Evolutionary conservation across 768 basidiomycete species (phyloP), one percentile per base, ranked within the genome.

Genomic region (Candolleomyces eurysporus): DNA sequence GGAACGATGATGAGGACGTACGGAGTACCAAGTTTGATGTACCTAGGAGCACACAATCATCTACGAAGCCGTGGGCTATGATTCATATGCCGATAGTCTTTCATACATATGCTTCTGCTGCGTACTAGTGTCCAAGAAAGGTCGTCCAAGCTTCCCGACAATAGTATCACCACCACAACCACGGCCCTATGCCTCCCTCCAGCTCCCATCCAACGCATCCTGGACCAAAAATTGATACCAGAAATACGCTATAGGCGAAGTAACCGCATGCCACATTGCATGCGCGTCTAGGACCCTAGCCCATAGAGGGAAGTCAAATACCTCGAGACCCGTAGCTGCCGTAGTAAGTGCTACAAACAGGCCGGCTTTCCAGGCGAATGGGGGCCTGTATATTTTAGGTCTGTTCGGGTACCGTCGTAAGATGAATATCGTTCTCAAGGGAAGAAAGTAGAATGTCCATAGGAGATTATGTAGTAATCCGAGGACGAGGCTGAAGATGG

Each of bases 231-330:
- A 96, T n/a, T 82, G 76, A 67, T 96, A 98, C 95, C 96, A 98
- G 50, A 84, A 78, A 51, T 82, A 68, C 4, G 87, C 84, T 36
- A 98, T 84, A 0, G 89, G 89, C 0, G 83, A 89, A 0, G 96
- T 99, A 4, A 85, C 81, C 8, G 91, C 77, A 72, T 99, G 96
- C 97, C 96, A 98, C 16, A 98, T 74, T 2, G 94, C 82, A 72
- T 98, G 97, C 0, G 96, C 94, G 69, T 98, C 96, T 19, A 98
- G 78, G 7, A 86, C 72, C 39, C 94, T 73, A n/a, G 70, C 68
- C 73, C 87, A 80, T 0, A 94, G 92, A 0, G 94, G 85, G 68
- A 98, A 98, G 70, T 99, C 96, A 64, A 96, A 86, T 3, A 99
- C 71, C 69, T 98, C 96, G 39, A 99, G 80, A 1, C 79, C 77